Percentiles rank a stretch among this genome's conserved stretches.
Conservation (phyloP, 2,329 filamentous ascomycete genomes). For the Pseudogymnoascus sp. region DNA sequence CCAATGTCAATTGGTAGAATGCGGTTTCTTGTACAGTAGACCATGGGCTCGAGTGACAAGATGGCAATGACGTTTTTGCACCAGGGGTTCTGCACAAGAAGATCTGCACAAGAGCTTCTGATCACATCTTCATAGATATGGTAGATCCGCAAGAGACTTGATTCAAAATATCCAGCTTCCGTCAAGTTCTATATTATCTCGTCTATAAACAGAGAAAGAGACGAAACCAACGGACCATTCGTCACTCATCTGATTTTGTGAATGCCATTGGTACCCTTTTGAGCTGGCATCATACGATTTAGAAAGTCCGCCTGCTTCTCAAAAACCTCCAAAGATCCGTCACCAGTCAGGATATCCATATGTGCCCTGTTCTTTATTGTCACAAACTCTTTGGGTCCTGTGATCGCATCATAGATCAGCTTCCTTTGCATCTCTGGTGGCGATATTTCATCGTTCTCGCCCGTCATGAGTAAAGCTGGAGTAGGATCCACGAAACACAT, state of each 20-base stretch:
- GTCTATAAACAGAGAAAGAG: not conserved
- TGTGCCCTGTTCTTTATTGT: not conserved
- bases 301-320: not conserved
- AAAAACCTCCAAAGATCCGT: not conserved
- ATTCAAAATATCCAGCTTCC: not conserved
- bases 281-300: not conserved
- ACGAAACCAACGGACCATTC: not conserved
- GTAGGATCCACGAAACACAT: slow-evolving; percentile 18
- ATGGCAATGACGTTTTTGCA: not conserved
- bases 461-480: slow-evolving; percentile 24
- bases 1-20: not conserved
- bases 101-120: not conserved
- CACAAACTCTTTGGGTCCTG: not conserved
- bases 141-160: not conserved
- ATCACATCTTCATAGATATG: not conserved
- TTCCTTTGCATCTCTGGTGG: slow-evolving; percentile 9
- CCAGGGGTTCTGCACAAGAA: not conserved
- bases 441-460: slow-evolving; percentile 24
- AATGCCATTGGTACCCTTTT: not conserved
- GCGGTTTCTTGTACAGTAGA: not conserved
- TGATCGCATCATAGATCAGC: not conserved
- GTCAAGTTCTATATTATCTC: not conserved
- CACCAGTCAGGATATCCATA: not conserved
- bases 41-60: not conserved
- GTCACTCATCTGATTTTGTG: not conserved